Base-by-base conservation (phyloP, 2,329 filamentous ascomycete genomes). In the Fusarium irregulare region DNA sequence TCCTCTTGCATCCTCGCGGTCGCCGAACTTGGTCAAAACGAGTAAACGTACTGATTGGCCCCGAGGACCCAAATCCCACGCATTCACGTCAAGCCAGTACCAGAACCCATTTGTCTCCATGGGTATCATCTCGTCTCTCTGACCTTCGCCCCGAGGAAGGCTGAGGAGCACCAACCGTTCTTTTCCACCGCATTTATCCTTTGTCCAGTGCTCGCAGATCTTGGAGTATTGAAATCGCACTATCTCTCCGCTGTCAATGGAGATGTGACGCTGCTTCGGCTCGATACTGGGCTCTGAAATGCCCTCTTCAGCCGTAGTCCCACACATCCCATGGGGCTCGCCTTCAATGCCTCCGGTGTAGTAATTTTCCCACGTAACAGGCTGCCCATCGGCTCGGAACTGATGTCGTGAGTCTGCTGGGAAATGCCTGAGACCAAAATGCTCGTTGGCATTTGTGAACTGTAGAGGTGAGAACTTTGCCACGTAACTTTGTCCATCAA, bases 151-250 rank as follows among this genome's bases (percentile, higher is more conserved):
- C 1, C 89, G 91, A 27, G 90, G 84, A 28, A 93, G 86, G 58
- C 86, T 85, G 20, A 97, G 81, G 58, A 96, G 81, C 75, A 95
- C 89, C 46, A 94, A 82, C 60, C 90, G 92, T 46, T 89, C 86
- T 64, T 86, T 87, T 1, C 90, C 91, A 56, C 91, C 92, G 68
- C 92, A 86, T 65, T 85, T 86, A 70, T 90, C 86, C n/a, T 90
- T 84, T 45, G 89, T 89, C 93, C 93, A 97, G 78, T 98, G 95
- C 75, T 89, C 87, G 77, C 95, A 98, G 13, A 91, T 76, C 62
- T 92, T 91, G 56, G 87, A 88, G 76, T 97, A 94, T 75, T 93
- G 91, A 80, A 98, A 97, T 18, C 93, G 88, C 28, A 96, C 82
- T 2, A 85, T 80, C 42, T 86, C 80, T 34, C 80, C 73, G 72